Evolutionary conservation across 805 yeast species (phyloP), one percentile per base, ranked within the genome.

Genomic region (Hanseniaspora nectarophila): DNA sequence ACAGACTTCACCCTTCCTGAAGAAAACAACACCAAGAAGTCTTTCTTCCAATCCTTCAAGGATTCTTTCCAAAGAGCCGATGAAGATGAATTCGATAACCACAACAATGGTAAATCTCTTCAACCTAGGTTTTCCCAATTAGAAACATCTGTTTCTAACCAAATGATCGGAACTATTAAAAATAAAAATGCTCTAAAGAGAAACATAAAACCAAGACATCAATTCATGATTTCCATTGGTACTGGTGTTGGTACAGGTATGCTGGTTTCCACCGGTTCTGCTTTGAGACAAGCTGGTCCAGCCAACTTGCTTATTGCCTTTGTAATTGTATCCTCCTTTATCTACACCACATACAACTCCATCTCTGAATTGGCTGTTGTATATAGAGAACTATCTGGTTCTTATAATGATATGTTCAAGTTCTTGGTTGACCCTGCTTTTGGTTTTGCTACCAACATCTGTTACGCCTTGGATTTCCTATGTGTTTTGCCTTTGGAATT

Each of bases 221-320:
- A 82, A 60, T 77, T 80, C 55, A 76, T 84, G 81, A 81, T 83
- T 59, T 81, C 87, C 38, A 73, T 83, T 40, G 86, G 86, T 29
- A 83, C 86, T 35, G 77, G 82, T 58, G 78, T 82, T 46, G 89
- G 89, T 58, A 80, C 87, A 2, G 89, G 89, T 63, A 66, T 82
- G 51, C 77, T 83, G 57, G 80, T 82, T 49, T 87, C 88, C 59
- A 70, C 79, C 13, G 87, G 85, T 39, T 65, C 69, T 20, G 74
- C 82, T 2, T 70, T 83, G 56, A 62, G 66, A 28, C 64, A 68
- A 13, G 82, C 82, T 56, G 88, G 88, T 33, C 86, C 87, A 4
- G 84, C 76, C 15, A 76, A 75, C 48, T 58, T 76, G 46, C 67
- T 82, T 45, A 71, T 81, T 39, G 80, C 85, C 33, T 78, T 76